Base-by-base conservation (phyloP, 148 eudicot species). In the Rhododendron ferrugineum region DNA sequence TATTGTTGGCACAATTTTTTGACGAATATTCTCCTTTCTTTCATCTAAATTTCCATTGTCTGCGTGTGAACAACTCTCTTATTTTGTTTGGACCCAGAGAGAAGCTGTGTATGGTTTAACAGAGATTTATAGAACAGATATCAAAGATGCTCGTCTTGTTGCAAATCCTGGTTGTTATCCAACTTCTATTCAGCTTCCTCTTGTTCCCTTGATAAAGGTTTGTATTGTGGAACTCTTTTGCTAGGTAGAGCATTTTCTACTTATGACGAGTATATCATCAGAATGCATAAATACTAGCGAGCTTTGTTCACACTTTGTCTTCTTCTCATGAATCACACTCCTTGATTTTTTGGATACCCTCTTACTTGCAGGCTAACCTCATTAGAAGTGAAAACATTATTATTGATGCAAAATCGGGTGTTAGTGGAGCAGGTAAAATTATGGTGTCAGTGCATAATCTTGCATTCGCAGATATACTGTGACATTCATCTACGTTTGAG, bases 131-230 rank as follows among this genome's bases (percentile, higher is more conserved):
- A 92, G 98, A 85, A 85, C 81, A 81, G 90, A 93, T 77, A 93
- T 95, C 58, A 93, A 88, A 90, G 88, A 83, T 83, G 98, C 95
- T 78, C 91, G 92, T 84, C 91, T 96, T 77, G 94, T 96, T 86
- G 99, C 99, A 72, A 96, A 96, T 86, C 99, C 98, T 90, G 99
- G 99, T 54, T 96, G 99, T 87, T 96, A 94, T 89, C 99, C 99
- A 32, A 96, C 99, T 37, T 91, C 98, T 40, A 87, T 96, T 86
- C 95, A 93, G 85, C 91, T 96, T 86, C 98, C 99, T 82, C 97
- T 96, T 83, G 87, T 96, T 86, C 99, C 98, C 85, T 90, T 96
- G 88, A 87, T 96, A 58, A 92, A 94, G 96, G 99, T 93, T 40
- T 80, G 86, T 60, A 58, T 70, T 15, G 76, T 47, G 68, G 20